Base-by-base conservation (phyloP, 2,329 filamentous ascomycete genomes). In the Pseudopyricularia javanii region DNA sequence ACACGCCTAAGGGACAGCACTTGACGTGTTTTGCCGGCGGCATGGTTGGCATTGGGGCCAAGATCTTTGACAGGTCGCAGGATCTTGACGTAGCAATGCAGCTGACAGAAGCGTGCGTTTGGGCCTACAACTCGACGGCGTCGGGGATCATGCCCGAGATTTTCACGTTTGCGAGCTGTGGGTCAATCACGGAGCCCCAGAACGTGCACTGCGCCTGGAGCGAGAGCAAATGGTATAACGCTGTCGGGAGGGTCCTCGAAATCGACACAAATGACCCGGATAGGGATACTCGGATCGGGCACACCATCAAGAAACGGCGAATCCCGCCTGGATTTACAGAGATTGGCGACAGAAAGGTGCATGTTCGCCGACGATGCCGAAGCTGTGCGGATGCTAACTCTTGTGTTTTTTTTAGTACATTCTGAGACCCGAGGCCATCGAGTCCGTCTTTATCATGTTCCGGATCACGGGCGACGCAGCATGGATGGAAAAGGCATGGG, bases 381-480 rank as follows among this genome's bases (percentile, higher is more conserved):
- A 35, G 15, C 15, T 35, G 11, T n/a, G 15, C 4, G 11, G 24
- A 15, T n/a, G 22, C 40, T 45, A 12, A 45, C 40, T 15, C 11
- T 3, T 1, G 12, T 43, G 11, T 5, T 7, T 14, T 6, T 2
- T 24, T 15, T 17, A 50, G 53, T 88, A 87, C 61, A 78, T 86
- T 30, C 71, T 88, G 47, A 76, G 83, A 54, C 86, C 86, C 20
- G 87, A 91, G 67, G 86, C 86, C 2, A 88, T 91, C 52, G 87
- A 91, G 69, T 86, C 82, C 14, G 79, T 93, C 4, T 91, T 88
- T 65, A 78, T 88, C 62, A 79, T 91, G 72, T 88, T 85, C 64
- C 79, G 86, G 54, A 73, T 88, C 54, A 89, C 85, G 0, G 86
- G 85, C 26, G 79, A 87, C 57, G 59, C 72, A 1, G 69, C 72